Conservation (phyloP, 1,139 yeast species). For the Candida mesenterica region DNA sequence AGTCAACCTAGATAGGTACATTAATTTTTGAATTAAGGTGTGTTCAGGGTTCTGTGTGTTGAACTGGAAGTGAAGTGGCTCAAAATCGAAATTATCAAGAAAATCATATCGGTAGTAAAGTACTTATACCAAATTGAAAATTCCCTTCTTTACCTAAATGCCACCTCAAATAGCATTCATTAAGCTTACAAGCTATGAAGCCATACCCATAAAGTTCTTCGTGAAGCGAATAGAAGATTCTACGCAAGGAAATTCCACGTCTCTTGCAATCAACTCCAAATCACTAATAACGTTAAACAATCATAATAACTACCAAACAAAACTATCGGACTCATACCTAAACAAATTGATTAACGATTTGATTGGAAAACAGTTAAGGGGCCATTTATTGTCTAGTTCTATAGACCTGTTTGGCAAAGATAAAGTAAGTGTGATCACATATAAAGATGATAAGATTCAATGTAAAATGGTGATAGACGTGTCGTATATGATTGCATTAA, state of each 20-base stretch:
- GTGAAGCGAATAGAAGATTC: conserved; percentile 9
- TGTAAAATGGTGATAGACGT: conserved; percentile 10
- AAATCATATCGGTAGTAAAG: too few relatives aligned
- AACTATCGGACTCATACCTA: conserved; percentile 16
- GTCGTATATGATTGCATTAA: conserved; percentile 7
- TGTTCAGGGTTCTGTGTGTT: too few relatives aligned
- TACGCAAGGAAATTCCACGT: conserved; percentile 3
- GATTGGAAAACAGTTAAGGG: conserved; percentile 9
- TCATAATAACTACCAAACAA: conserved; percentile 15
- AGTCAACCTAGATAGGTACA: not conserved
- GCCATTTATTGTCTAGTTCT: conserved; percentile 7
- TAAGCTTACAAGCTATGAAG: conserved; percentile 9
- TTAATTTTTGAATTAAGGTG: too few relatives aligned
- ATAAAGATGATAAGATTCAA: conserved; percentile 8
- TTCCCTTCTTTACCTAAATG: too few relatives aligned
- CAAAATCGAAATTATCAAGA: too few relatives aligned
- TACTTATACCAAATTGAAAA: too few relatives aligned
- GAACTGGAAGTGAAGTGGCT: too few relatives aligned
- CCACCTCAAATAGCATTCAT: conserved; percentile 19
- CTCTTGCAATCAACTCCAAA: conserved; percentile 18
- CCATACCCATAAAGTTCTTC: conserved; percentile 17
- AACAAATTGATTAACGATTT: conserved; percentile 13
- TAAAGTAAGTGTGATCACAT: conserved; percentile 3
- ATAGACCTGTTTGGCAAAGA: conserved; percentile 8
- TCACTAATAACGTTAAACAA: conserved; percentile 17